phyloP scores from a whole-genome alignment of 2,329 filamentous ascomycete genomes.

The Arachnomyces sp. region DNA sequence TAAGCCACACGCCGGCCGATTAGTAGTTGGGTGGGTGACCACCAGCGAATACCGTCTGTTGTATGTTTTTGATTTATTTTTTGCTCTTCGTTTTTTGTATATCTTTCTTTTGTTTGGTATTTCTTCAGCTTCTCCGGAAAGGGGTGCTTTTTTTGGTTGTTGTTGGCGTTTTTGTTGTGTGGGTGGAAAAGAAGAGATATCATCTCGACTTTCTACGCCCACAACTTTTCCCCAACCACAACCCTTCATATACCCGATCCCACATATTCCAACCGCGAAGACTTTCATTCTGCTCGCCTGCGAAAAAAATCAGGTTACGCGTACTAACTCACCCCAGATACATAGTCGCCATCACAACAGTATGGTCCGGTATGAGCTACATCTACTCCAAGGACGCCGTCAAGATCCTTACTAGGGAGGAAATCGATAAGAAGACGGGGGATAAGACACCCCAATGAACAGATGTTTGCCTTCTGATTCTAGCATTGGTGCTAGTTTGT shows the following conservation, averaged over 20 bases:
- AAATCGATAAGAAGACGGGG: conserved; percentile 28
- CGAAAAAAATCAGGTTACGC: conserved; percentile 19
- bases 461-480: no score
- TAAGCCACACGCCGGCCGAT: conserved; percentile 40
- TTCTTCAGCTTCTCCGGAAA: not conserved
- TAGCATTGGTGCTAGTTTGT: no score
- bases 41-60: conserved; percentile 41
- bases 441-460: conserved; percentile 12
- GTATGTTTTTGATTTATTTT: conserved; percentile 28
- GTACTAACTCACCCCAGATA: conserved; percentile 47
- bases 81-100: conserved; percentile 6
- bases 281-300: no score
- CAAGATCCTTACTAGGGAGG: conserved; percentile 59
- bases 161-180: not conserved
- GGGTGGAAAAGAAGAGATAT: not conserved
- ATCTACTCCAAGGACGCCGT: conserved; percentile 85
- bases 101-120: not conserved
- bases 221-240: not conserved
- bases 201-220: not conserved
- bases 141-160: not conserved
- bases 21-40: conserved; percentile 43
- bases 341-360: conserved; percentile 75
- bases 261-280: no score
- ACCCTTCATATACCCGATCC: no score
- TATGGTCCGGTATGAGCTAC: conserved; percentile 93